Percentiles rank a stretch among this genome's conserved stretches.
Conservation (phyloP, 768 basidiomycete genomes). For the Pleurotus ostreatus region DNA sequence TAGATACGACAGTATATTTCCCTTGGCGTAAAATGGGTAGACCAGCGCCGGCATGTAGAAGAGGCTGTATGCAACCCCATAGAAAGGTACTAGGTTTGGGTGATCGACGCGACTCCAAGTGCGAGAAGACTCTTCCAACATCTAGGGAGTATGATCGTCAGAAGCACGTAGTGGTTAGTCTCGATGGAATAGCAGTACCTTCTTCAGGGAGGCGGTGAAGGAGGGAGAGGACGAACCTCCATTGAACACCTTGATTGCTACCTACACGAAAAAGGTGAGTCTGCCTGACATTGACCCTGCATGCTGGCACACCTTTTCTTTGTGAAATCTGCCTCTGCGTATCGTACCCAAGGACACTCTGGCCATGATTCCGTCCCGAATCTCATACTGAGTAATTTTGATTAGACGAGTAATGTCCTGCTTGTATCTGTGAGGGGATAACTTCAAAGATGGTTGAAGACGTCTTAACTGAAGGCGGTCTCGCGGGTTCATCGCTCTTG, state of each 20-base stretch:
- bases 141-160: background rate
- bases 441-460: background rate
- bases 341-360: background rate
- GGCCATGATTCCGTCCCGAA: background rate
- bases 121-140: background rate
- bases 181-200: background rate
- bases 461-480: background rate
- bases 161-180: too few species aligned
- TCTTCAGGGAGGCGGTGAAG: background rate
- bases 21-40: constrained; percentile 17
- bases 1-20: constrained; percentile 20
- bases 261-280: background rate
- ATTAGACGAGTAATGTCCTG: background rate
- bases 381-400: background rate
- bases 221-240: background rate
- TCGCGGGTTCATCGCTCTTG: background rate
- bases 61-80: constrained; percentile 13
- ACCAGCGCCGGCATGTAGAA: constrained; percentile 22
- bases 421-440: background rate
- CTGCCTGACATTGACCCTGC: background rate
- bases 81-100: constrained; percentile 17
- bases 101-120: constrained; percentile 17
- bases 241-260: background rate
- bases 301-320: background rate
- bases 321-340: background rate